Conservation (phyloP, 2,329 filamentous ascomycete species). For the Alternaria solani region DNA sequence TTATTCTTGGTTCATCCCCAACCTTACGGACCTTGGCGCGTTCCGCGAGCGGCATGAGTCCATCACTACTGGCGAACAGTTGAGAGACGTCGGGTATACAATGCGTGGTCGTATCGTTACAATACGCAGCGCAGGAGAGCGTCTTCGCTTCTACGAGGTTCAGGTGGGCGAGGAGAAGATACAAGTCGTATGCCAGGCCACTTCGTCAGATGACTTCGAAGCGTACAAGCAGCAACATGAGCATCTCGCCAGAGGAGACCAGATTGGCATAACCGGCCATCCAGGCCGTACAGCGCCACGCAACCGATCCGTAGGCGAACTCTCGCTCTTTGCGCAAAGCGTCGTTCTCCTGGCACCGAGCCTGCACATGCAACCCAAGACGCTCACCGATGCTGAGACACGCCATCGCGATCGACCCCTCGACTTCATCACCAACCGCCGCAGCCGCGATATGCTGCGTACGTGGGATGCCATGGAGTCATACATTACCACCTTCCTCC, state of each 20-base stretch:
- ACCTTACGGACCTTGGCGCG: background rate
- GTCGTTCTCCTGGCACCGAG: conserved; percentile 88
- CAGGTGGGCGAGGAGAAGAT: background rate
- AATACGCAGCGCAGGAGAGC: background rate
- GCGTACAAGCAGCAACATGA: conserved; percentile 1
- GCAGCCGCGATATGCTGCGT: conserved; percentile 81
- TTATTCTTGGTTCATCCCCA: background rate
- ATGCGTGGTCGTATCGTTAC: background rate
- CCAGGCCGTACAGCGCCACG: conserved; percentile 88
- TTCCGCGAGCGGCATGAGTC: background rate
- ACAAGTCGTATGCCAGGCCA: background rate
- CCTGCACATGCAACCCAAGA: conserved; percentile 86
- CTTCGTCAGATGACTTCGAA: background rate
- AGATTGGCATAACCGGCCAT: conserved; percentile 80
- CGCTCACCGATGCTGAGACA: conserved; percentile 88
- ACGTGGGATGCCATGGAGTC: conserved; percentile 86
- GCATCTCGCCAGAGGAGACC: background rate
- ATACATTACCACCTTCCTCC: conserved; percentile 88
- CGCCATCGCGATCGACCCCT: conserved; percentile 92
- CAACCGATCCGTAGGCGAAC: conserved; percentile 87
- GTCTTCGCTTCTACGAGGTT: background rate
- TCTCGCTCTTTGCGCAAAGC: conserved; percentile 91
- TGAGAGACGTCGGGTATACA: background rate
- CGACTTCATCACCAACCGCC: conserved; percentile 96
- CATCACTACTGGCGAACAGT: background rate